Evolutionary conservation across 192 early-diverging fungal genomes (phyloP).

Genomic region (Podochytrium sp.): DNA sequence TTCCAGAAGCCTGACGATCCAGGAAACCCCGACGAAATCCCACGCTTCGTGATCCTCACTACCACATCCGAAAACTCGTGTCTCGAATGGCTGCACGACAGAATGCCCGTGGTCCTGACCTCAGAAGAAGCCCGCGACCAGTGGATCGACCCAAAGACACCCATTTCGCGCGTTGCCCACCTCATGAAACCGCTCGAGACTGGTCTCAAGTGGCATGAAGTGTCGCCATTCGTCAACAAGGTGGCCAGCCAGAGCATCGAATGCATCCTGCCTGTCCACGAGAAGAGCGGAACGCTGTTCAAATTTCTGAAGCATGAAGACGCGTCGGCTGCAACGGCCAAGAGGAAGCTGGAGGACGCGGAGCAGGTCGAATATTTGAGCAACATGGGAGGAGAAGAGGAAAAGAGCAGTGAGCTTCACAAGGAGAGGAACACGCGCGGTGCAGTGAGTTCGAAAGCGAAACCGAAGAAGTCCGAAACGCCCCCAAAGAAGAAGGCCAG

Average conservation of each 20-base stretch:
- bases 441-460: too few species aligned
- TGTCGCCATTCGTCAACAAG: conserved; percentile 10
- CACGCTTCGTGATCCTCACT: conserved; percentile 54
- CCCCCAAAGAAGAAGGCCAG: too few species aligned
- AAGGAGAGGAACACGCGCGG: too few species aligned
- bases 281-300: conserved; percentile 31
- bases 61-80: conserved; percentile 51
- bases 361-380: too few species aligned
- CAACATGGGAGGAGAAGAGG: too few species aligned
- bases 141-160: conserved; percentile 43
- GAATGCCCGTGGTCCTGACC: conserved; percentile 48
- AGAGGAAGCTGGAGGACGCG: too few species aligned
- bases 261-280: conserved; percentile 34
- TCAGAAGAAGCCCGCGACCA: conserved; percentile 37
- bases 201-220: conserved; percentile 35
- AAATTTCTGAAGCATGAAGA: conserved; percentile 35
- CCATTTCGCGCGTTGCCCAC: conserved; percentile 30
- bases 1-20: conserved; percentile 68
- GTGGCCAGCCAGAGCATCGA: conserved; percentile 39
- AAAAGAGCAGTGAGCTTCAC: too few species aligned
- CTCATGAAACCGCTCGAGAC: conserved; percentile 41
- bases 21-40: conserved; percentile 15
- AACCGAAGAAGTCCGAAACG: too few species aligned
- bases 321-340: too few species aligned
- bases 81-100: conserved; percentile 57